Conservation (phyloP, 2,329 filamentous ascomycete genomes). For the Acarospora socialis region DNA sequence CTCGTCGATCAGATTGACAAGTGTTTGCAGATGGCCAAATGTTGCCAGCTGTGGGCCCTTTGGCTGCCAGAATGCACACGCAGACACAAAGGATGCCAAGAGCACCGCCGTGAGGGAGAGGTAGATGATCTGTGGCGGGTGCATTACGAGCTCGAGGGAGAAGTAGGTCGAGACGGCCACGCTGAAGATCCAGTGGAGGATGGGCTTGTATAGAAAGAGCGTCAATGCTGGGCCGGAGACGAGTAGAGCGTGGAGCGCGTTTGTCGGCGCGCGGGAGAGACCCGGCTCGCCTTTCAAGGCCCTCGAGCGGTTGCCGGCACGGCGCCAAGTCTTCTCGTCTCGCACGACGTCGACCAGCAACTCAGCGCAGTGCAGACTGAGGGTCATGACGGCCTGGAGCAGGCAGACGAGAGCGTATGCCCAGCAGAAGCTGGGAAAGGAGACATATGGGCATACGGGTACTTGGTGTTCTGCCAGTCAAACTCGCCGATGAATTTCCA, state of each 20-base stretch:
- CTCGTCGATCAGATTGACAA: slow-evolving; percentile 8
- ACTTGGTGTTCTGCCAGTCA: too few species aligned
- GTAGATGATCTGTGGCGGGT: too few species aligned
- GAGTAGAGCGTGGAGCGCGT: slow-evolving; percentile 1
- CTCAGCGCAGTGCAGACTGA: slow-evolving; percentile 2
- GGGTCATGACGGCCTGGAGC: neutral
- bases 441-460: too few species aligned
- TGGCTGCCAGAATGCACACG: neutral
- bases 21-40: slow-evolving; percentile 7
- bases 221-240: slow-evolving; percentile 1
- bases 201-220: slow-evolving; percentile 3
- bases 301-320: too few species aligned
- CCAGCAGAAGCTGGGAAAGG: too few species aligned
- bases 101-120: neutral
- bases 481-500: too few species aligned
- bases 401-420: too few species aligned
- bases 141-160: neutral
- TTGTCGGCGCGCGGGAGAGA: neutral
- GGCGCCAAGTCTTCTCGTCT: slow-evolving; percentile 2
- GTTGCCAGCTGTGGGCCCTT: slow-evolving; percentile 6
- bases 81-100: slow-evolving; percentile 5
- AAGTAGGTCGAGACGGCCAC: neutral
- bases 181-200: slow-evolving; percentile 4
- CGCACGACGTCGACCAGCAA: slow-evolving; percentile 2
- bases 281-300: neutral